Evolutionary conservation across 208 protist genomes (phyloP), one percentile per base, ranked within the genome.

Genomic region (Acanthamoeba quina): DNA sequence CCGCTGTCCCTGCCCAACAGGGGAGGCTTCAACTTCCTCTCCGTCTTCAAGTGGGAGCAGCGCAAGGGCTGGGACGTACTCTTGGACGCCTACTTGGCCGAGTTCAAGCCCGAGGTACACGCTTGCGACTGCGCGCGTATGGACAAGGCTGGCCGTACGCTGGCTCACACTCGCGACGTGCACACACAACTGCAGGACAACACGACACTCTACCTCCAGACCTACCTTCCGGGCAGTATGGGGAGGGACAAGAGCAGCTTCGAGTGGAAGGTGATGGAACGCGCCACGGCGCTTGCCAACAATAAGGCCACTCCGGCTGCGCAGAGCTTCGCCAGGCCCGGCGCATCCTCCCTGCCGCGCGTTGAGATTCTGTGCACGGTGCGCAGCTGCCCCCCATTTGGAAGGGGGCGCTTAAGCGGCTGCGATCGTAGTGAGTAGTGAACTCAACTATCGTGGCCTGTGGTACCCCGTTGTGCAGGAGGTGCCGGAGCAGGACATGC

Each of bases 1-100:
- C 54, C 85, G 5, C 24, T 74, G 85, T 7, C 85, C 24, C 54
- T 93, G 29, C 64, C n/a, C 70, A 93, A 93, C 72, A 93, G 41
- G 74, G 74, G 58, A 17, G 47, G 58, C 31, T 94, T 94, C 93
- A 95, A 83, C 68, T 96, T 96, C 52, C 83, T 96, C 37, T 86
- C 54, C 52, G 95, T 96, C 24, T 95, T 95, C 95, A 96, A 96
- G 68, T 95, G 88, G 95, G 95, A 96, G 80, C 11, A 83, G 9
- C 66, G 95, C 37, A 96, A 96, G 62, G 94, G 93, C 21, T 96
- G 94, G 93, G 60, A 93, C 24, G 2, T 96, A 26, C 86, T 96
- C 5, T 26, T 96, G 62, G 74, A 90, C 5, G 94, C 86, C 64
- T 95, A 90, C 72, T 47, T 86, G 5, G 7, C 3, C 31, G 94